These are phyloP conservation scores for Zasmidium cellare DNA, from an alignment of 2,329 filamentous ascomycete species.

Conservation along the genomic window DNA sequence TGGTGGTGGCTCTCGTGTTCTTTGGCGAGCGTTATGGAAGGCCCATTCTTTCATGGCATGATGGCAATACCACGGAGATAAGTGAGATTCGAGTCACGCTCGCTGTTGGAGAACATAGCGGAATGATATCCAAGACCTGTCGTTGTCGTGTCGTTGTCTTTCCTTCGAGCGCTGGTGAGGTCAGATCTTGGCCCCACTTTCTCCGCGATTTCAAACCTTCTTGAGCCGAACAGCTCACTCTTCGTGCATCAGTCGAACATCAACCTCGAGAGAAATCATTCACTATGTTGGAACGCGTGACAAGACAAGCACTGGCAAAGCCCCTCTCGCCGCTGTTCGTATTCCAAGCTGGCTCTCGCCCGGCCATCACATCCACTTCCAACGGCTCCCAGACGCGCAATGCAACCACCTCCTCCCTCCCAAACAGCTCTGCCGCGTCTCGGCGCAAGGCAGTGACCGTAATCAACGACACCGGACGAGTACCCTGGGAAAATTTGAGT, in stretches of 20 bases:
- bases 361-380: conserved; percentile 1
- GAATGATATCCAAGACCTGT: no score
- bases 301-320: conserved; percentile 9
- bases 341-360: conserved; percentile 11
- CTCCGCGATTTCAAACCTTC: not conserved
- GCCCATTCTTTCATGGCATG: no score
- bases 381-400: conserved; percentile 11
- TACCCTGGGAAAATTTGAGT: conserved; percentile 78
- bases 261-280: not conserved
- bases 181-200: not conserved
- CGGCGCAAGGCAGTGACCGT: conserved; percentile 73
- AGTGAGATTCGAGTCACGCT: no score
- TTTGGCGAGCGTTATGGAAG: no score
- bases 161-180: no score
- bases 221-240: not conserved
- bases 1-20: not conserved
- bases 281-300: conserved; percentile 17
- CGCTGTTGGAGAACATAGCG: no score
- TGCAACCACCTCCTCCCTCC: conserved; percentile 26
- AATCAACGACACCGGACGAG: conserved; percentile 79
- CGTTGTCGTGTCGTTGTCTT: no score
- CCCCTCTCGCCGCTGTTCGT: conserved; percentile 10
- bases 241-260: not conserved
- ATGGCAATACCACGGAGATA: no score
- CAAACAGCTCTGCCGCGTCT: conserved; percentile 41